A percentile compares a stretch with the other conserved stretches of the same genome.
These are phyloP conservation scores for Penicillium chermesinum DNA, from an alignment of 495 filamentous ascomycete genomes.

Conservation along the genomic window DNA sequence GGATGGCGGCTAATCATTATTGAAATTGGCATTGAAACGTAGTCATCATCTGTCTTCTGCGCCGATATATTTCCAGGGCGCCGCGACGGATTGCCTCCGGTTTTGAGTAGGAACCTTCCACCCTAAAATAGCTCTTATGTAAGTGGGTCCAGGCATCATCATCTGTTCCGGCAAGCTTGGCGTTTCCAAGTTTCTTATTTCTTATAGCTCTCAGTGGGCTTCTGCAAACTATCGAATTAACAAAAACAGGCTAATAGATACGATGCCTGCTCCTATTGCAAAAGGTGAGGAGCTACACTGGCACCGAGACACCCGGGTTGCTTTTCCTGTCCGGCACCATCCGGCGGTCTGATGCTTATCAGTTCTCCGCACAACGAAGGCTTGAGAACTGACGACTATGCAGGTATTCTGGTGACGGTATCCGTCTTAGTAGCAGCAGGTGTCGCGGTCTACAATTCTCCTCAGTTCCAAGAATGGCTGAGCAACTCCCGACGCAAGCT, in stretches of 20 bases:
- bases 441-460: conserved; percentile 79
- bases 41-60: no score
- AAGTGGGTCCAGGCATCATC: neutral
- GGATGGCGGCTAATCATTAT: no score
- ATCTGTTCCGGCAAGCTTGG: neutral
- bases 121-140: neutral
- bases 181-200: neutral
- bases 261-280: conserved; percentile 49
- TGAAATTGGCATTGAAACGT: no score
- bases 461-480: conserved; percentile 71
- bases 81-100: neutral
- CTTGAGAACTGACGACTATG: conserved; percentile 7
- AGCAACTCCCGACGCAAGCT: conserved; percentile 72
- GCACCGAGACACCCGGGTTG: conserved; percentile 7
- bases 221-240: neutral
- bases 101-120: neutral
- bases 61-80: neutral
- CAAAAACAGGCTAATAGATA: conserved; percentile 4
- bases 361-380: conserved; percentile 18
- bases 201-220: neutral
- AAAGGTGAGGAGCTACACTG: conserved; percentile 43
- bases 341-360: conserved; percentile 36
- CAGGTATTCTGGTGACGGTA: conserved; percentile 74
- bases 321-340: conserved; percentile 5
- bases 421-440: conserved; percentile 74